A percentile compares a stretch with the other conserved stretches of the same genome.
These are phyloP conservation scores for Termitomyces sp. DNA, from an alignment of 768 basidiomycete species.

Conservation along the genomic window DNA sequence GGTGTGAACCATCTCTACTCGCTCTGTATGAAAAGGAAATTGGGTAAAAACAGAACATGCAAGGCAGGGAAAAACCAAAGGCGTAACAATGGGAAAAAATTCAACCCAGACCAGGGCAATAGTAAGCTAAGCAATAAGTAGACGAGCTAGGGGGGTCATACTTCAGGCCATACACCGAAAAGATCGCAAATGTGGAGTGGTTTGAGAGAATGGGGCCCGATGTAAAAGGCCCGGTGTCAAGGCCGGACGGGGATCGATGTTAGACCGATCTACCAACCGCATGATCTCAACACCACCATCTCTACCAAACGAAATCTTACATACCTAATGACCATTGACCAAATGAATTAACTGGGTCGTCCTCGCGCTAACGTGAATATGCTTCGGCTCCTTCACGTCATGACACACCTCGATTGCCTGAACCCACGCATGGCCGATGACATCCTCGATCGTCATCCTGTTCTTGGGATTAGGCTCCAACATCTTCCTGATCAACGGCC, in stretches of 20 bases:
- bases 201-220: neutral
- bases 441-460: slow-evolving; percentile 74
- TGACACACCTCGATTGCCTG: slow-evolving; percentile 79
- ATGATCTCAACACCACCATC: neutral
- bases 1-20: neutral
- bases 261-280: neutral
- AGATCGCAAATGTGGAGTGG: neutral
- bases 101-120: neutral
- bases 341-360: slow-evolving; percentile 50
- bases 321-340: slow-evolving; percentile 12
- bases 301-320: neutral
- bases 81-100: neutral
- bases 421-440: slow-evolving; percentile 75
- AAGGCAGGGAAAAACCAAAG: neutral
- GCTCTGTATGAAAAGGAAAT: neutral
- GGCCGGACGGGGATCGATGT: neutral
- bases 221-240: neutral
- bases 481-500: slow-evolving; percentile 85
- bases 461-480: slow-evolving; percentile 88
- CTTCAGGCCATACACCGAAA: neutral
- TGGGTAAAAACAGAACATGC: neutral
- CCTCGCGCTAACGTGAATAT: slow-evolving; percentile 67
- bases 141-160: neutral
- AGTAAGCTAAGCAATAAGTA: slow-evolving; percentile 3
- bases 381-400: slow-evolving; percentile 52